A percentile compares a stretch with the other conserved stretches of the same genome.
phyloP scores from a whole-genome alignment of 768 basidiomycete species.

The Amanita muscaria region DNA sequence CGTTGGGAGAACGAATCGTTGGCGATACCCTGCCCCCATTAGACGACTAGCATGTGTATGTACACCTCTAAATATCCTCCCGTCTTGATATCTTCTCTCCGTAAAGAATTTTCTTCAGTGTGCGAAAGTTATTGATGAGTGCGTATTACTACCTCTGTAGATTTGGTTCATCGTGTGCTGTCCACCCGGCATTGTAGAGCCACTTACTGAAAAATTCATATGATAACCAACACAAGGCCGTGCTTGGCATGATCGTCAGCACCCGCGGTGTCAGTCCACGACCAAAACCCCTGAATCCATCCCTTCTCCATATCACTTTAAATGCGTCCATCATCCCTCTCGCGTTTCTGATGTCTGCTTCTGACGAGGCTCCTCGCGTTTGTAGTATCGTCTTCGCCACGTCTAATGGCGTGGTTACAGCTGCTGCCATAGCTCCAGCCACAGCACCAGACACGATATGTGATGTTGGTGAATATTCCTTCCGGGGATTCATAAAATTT shows the following conservation, averaged over 20 bases:
- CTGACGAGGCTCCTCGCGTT: slow-evolving; percentile 85
- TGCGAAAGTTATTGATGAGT: slow-evolving; percentile 24
- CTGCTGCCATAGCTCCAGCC: slow-evolving; percentile 91
- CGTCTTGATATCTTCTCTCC: no score
- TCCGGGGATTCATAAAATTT: slow-evolving; percentile 72
- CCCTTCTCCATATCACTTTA: slow-evolving; percentile 76
- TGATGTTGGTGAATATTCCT: slow-evolving; percentile 85
- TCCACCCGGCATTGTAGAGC: slow-evolving; percentile 5
- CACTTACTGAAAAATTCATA: slow-evolving; percentile 96
- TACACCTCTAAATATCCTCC: neutral
- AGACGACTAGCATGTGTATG: slow-evolving; percentile 32
- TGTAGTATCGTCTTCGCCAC: slow-evolving; percentile 97
- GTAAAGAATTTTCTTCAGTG: no score
- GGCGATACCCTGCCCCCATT: slow-evolving; percentile 63
- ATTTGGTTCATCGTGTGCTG: neutral
- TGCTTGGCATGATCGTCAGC: slow-evolving; percentile 92
- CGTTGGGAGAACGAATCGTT: slow-evolving; percentile 53
- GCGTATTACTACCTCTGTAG: slow-evolving; percentile 58
- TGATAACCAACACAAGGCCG: slow-evolving; percentile 94
- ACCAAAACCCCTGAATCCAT: slow-evolving; percentile 79
- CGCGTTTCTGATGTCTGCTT: slow-evolving; percentile 75
- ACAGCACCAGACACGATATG: slow-evolving; percentile 90
- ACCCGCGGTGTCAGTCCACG: slow-evolving; percentile 88
- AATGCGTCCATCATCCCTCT: slow-evolving; percentile 84
- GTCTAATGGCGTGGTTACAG: slow-evolving; percentile 92